Conservation (phyloP, 225 moss, liverwort and hornwort genomes). For the Takakia lepidozioides region DNA sequence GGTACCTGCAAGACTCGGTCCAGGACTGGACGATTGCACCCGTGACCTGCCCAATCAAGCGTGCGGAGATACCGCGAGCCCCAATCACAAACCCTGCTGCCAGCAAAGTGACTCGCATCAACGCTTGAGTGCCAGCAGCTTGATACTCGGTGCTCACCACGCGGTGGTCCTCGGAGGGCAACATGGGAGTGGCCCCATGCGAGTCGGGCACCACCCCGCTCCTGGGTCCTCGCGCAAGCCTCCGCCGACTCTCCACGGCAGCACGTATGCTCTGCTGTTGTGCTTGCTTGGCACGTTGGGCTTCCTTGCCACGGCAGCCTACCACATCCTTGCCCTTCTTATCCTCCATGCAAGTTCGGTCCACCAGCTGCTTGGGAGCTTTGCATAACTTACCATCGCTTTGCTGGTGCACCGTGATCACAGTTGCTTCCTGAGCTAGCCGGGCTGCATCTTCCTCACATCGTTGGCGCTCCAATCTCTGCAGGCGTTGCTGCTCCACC, state of each 20-base stretch:
- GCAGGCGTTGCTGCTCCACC: constrained; percentile 61
- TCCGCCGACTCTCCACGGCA: constrained; percentile 86
- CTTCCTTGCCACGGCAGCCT: constrained; percentile 41
- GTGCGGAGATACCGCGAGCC: constrained; percentile 85
- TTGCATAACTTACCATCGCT: constrained; percentile 14
- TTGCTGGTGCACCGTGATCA: constrained; percentile 2
- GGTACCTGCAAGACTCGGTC: constrained; percentile 83
- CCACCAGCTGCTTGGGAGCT: constrained; percentile 10
- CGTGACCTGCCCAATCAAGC: constrained; percentile 93
- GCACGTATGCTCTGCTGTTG: constrained; percentile 97
- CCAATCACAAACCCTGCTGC: constrained; percentile 98
- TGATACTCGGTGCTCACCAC: constrained; percentile 97
- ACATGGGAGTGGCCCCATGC: constrained; percentile 28
- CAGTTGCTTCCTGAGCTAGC: constrained; percentile 19
- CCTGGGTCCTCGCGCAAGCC: constrained; percentile 91
- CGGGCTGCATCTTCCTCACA: constrained; percentile 51
- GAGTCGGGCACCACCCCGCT: constrained; percentile 61
- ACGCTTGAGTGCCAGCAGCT: constrained; percentile 83
- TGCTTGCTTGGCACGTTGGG: constrained; percentile 59
- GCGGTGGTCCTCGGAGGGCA: constrained; percentile 92
- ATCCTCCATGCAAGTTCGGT: constrained; percentile 10
- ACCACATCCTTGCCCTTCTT: constrained; percentile 7
- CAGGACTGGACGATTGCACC: constrained; percentile 99
- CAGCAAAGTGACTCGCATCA: constrained; percentile 90
- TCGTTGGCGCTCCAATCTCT: constrained; percentile 56